phyloP scores from a whole-genome alignment of 352 stramenopile genomes.

The Pythium dissimile region DNA sequence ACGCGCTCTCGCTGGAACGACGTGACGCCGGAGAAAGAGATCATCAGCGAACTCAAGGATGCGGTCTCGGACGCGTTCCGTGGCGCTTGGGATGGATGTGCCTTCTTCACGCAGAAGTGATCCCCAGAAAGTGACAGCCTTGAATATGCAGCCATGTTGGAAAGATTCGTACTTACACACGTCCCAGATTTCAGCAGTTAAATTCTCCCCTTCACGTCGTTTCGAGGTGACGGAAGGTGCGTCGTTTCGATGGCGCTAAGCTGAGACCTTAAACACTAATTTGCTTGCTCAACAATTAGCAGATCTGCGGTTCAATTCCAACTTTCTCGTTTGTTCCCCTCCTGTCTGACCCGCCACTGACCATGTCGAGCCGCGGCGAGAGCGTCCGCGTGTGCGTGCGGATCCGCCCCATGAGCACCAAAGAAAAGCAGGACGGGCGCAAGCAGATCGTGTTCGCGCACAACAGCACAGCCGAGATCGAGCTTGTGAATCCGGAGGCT shows the following conservation, averaged over 20 bases:
- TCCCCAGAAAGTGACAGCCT: background rate
- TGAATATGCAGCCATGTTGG: too few species aligned
- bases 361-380: slow-evolving; percentile 51
- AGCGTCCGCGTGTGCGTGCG: slow-evolving; percentile 93
- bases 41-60: slow-evolving; percentile 52
- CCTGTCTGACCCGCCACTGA: too few species aligned
- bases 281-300: too few species aligned
- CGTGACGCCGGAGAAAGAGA: slow-evolving; percentile 34
- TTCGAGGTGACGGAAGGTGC: too few species aligned
- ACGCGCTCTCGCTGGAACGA: slow-evolving; percentile 79
- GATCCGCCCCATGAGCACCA: slow-evolving; percentile 90
- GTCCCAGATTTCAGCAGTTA: too few species aligned
- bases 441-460: slow-evolving; percentile 76
- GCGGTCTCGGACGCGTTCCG: slow-evolving; percentile 65
- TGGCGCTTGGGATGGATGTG: slow-evolving; percentile 65
- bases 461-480: slow-evolving; percentile 77
- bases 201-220: too few species aligned
- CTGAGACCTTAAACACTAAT: too few species aligned
- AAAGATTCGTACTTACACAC: too few species aligned
- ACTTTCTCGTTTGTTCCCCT: too few species aligned
- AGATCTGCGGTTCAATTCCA: too few species aligned
- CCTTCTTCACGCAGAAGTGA: slow-evolving; percentile 73
- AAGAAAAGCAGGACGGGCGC: slow-evolving; percentile 90
- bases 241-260: too few species aligned
- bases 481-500: slow-evolving; percentile 79